Base-by-base conservation (phyloP, 257 asterid species). In the Ligustrum vulgare region DNA sequence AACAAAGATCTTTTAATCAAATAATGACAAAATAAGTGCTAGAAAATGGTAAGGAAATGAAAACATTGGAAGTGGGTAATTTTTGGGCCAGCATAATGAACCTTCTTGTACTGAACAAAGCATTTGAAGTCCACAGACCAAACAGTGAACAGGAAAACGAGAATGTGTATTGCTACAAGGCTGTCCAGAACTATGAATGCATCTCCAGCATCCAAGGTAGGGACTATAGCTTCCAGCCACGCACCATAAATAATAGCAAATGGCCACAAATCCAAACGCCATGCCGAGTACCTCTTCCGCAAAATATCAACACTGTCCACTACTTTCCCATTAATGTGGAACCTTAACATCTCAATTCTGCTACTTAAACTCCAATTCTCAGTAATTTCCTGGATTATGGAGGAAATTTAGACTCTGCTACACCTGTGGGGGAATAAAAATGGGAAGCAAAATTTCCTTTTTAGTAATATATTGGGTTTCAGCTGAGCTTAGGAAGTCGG, bases 191-290 rank as follows among this genome's bases (percentile, higher is more conserved):
- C 92, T 74, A 94, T 86, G 3, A 86, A 79, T 25, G 97, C 98
- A 79, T 94, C 99, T 18, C 84, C 78, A 70, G 92, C 82, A 84
- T 95, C 98, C 82, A 95, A 81, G 82, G 86, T 91, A 64, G 97
- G 96, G 76, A 89, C 93, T 32, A 85, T 83, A 79, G 88, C 91
- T 7, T 84, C 81, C 54, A 89, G 83, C 99, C 99, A 95, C 56
- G 84, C 79, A 15, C 86, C 96, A 79, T 95, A 91, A 20, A 89
- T 80, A 68, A 90, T 81, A 15, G 88, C 81, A 49, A 95, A 93
- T 3, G 99, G 99, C 94, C 93, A 92, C 82, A 85, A 79, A 79
- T 95, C 99, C 77, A 93, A 82, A 72, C 97, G 96, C 98, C 98
- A 93, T 35, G 87, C 81, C 96, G 93, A 89, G 72, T 86, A 92